Evolutionary conservation across 1,139 yeast species (phyloP).

Genomic region (Hanseniaspora sp.): DNA sequence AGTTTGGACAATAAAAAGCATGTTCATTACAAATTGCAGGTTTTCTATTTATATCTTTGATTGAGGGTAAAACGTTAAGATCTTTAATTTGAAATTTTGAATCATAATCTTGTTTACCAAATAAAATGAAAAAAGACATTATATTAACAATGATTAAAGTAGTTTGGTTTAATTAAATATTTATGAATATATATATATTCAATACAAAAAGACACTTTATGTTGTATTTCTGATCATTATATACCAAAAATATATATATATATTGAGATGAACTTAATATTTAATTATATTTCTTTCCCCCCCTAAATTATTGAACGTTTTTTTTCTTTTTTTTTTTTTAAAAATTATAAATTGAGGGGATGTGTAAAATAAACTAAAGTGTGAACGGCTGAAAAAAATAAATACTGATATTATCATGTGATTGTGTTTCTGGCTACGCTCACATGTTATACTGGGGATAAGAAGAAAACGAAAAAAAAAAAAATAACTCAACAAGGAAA

Average conservation of each 20-base stretch:
- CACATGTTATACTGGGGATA: no score
- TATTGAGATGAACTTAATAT: background rate
- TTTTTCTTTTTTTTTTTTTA: background rate
- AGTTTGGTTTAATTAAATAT: background rate
- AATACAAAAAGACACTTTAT: no score
- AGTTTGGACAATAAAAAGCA: conserved; percentile 30
- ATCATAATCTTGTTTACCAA: conserved; percentile 29
- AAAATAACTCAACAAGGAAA: no score
- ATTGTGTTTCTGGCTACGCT: no score
- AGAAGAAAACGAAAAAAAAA: no score
- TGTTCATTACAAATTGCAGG: conserved; percentile 17
- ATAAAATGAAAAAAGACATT: conserved; percentile 26
- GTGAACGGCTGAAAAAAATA: no score
- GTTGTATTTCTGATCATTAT: background rate
- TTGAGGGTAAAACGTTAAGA: conserved; percentile 13
- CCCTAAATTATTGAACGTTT: background rate
- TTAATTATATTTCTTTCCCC: background rate
- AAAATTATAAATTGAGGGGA: background rate
- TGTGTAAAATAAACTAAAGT: no score
- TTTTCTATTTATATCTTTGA: conserved; percentile 22
- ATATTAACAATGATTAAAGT: no score
- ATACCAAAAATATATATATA: background rate
- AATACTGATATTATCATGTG: no score
- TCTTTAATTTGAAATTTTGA: conserved; percentile 18
- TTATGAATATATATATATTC: no score